phyloP scores from a whole-genome alignment of 768 basidiomycete genomes.

The Mycena leptocephala region DNA sequence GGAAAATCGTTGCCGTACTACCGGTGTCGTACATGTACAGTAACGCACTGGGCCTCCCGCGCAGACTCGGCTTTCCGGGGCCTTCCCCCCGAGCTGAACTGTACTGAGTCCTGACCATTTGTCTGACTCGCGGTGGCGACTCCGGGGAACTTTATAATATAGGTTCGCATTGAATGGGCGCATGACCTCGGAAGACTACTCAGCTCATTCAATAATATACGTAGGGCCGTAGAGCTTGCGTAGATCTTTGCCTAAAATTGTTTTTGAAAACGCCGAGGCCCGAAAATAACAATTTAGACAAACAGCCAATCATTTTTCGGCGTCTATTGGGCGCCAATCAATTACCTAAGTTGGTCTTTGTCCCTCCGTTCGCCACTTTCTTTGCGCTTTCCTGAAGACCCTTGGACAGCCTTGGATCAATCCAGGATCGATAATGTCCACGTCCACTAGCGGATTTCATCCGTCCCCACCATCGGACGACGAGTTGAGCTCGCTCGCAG shows the following conservation, averaged over 20 bases:
- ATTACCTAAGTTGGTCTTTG: constrained; percentile 2
- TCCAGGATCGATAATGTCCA: constrained; percentile 2
- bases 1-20: not conserved
- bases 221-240: too few species aligned
- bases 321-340: not conserved
- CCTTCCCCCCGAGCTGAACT: too few species aligned
- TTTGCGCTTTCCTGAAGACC: not conserved
- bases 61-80: too few species aligned
- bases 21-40: not conserved
- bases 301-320: not conserved
- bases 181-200: too few species aligned
- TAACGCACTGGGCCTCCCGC: not conserved
- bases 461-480: constrained; percentile 13
- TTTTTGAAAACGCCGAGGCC: too few species aligned
- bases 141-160: not conserved
- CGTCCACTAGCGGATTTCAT: not conserved
- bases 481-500: constrained; percentile 34
- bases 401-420: not conserved
- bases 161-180: too few species aligned
- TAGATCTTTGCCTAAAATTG: too few species aligned
- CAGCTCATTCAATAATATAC: too few species aligned
- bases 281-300: not conserved
- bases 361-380: too few species aligned
- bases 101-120: too few species aligned
- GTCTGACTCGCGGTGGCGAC: too few species aligned